phyloP scores from a whole-genome alignment of 768 basidiomycete genomes.

The Leccinum variicolor region DNA sequence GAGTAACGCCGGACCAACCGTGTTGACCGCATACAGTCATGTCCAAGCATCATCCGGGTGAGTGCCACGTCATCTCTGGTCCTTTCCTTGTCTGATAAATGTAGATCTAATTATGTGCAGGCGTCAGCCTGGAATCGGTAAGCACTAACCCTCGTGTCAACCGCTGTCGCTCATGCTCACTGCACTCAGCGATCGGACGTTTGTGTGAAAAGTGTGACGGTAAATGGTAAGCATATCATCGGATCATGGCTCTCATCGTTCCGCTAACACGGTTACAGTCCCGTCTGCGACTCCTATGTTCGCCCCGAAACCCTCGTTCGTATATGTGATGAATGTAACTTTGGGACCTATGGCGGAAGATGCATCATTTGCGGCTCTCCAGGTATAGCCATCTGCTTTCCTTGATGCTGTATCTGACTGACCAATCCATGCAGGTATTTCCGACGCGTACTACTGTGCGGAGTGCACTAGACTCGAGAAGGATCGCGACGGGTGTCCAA shows the following conservation, averaged over 20 bases:
- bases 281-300: constrained; percentile 98
- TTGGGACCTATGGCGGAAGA: constrained; percentile 94
- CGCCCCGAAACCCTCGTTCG: constrained; percentile 96
- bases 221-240: constrained; percentile 73
- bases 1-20: background rate
- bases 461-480: constrained; percentile 97
- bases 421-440: constrained; percentile 64
- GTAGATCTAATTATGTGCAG: constrained; percentile 97
- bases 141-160: constrained; percentile 15
- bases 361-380: constrained; percentile 98
- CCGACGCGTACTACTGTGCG: constrained; percentile 98
- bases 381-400: constrained; percentile 44
- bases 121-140: constrained; percentile 95
- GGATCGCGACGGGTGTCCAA: constrained; percentile 96
- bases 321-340: constrained; percentile 99
- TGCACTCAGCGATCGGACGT: constrained; percentile 81
- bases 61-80: constrained; percentile 1
- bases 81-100: background rate
- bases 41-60: constrained; percentile 92
- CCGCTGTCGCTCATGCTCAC: background rate
- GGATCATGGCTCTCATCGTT: background rate
- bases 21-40: constrained; percentile 37
- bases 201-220: constrained; percentile 99
- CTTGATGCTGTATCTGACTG: background rate
- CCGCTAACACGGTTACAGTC: constrained; percentile 46